These are phyloP conservation scores for Mycosphaerella sp. DNA, from an alignment of 2,329 filamentous ascomycete species.

Conservation along the genomic window DNA sequence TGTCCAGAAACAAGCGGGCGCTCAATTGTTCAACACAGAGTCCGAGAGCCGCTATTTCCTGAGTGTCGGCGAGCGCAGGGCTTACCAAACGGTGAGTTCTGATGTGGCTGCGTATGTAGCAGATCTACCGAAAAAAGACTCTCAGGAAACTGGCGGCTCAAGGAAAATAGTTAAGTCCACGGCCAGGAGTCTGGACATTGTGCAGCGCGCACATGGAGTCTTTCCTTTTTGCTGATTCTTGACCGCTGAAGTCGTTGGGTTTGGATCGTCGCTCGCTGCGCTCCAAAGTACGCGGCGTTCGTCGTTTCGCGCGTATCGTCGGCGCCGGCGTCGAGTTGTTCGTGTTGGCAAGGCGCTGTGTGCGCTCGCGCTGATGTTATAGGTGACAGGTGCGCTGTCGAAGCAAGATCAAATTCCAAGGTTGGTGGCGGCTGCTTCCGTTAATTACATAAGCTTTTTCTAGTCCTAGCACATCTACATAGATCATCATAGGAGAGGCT, in stretches of 20 bases:
- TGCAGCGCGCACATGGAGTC: slow-evolving; percentile 44
- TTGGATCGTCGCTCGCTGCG: neutral
- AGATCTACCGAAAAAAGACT: slow-evolving; percentile 28
- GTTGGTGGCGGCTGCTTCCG: neutral
- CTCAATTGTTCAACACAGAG: slow-evolving; percentile 15
- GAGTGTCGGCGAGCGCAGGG: slow-evolving; percentile 29
- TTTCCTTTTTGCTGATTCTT: slow-evolving; percentile 8
- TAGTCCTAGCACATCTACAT: too few relatives aligned
- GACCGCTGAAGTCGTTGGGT: slow-evolving; percentile 7
- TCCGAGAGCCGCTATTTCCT: slow-evolving; percentile 36
- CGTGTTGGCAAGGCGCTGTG: slow-evolving; percentile 4
- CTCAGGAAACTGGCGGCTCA: slow-evolving; percentile 45
- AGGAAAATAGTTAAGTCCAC: slow-evolving; percentile 45
- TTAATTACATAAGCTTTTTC: slow-evolving; percentile 1
- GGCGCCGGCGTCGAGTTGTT: slow-evolving; percentile 1
- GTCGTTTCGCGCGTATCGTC: neutral
- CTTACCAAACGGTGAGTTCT: slow-evolving; percentile 29
- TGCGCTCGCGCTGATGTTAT: slow-evolving; percentile 6
- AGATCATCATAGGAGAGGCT: too few relatives aligned
- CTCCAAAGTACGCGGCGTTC: neutral
- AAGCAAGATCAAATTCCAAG: neutral
- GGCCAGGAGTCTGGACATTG: slow-evolving; percentile 46
- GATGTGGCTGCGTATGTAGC: slow-evolving; percentile 11
- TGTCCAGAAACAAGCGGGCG: slow-evolving; percentile 12
- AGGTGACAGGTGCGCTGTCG: neutral